These are phyloP conservation scores for Fusarium beomiforme DNA, from an alignment of 2,329 filamentous ascomycete genomes.

Conservation along the genomic window DNA sequence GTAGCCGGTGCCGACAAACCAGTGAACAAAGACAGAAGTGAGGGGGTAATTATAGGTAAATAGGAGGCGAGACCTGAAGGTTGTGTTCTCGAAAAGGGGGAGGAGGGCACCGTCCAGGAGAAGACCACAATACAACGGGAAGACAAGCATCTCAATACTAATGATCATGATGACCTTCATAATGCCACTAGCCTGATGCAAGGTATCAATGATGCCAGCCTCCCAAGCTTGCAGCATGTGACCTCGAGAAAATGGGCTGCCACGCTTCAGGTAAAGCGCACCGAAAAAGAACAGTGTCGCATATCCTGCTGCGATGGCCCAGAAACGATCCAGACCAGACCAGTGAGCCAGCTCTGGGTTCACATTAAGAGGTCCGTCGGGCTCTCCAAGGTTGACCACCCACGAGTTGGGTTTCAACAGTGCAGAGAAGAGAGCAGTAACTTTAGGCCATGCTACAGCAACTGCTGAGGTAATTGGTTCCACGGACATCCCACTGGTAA, in stretches of 20 bases:
- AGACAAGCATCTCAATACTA: constrained; percentile 98
- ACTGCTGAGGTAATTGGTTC: constrained; percentile 14
- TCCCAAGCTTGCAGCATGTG: constrained; percentile 72
- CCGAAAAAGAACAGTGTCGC: constrained; percentile 77
- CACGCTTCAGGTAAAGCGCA: constrained; percentile 80
- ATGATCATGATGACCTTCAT: constrained; percentile 99
- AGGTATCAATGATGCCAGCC: constrained; percentile 79
- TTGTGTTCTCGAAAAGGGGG: constrained; percentile 86
- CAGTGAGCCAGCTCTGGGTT: constrained; percentile 73
- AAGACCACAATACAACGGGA: constrained; percentile 93
- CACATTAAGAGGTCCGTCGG: constrained; percentile 51
- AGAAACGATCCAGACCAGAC: constrained; percentile 71
- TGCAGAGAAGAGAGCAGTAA: constrained; percentile 31
- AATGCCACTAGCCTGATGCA: constrained; percentile 94
- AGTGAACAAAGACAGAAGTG: constrained; percentile 95
- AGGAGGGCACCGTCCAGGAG: constrained; percentile 89
- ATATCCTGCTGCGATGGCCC: constrained; percentile 85
- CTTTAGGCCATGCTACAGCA: constrained; percentile 27
- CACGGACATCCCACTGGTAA: constrained; percentile 23
- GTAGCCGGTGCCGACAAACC: constrained; percentile 98
- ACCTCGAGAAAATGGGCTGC: constrained; percentile 71
- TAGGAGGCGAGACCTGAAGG: constrained; percentile 77
- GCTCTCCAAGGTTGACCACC: constrained; percentile 65
- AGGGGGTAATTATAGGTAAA: constrained; percentile 84
- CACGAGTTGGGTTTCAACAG: constrained; percentile 63